Conservation (phyloP, 345 rosid genomes). For the Corymbia maculata region DNA sequence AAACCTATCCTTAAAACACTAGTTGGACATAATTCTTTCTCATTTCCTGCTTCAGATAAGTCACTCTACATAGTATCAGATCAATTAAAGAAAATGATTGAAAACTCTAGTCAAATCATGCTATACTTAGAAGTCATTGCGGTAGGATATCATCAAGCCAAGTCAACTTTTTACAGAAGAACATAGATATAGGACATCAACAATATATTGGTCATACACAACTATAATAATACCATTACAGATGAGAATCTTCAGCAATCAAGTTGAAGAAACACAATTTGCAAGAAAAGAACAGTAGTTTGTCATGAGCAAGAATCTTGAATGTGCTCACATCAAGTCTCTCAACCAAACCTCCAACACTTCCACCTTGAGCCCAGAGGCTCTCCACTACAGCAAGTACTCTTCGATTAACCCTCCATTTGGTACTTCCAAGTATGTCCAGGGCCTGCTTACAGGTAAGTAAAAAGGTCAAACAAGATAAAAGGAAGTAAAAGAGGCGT, state of each 20-base stretch:
- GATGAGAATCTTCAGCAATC: background rate
- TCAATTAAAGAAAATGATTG: background rate
- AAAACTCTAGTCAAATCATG: background rate
- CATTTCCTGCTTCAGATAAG: background rate
- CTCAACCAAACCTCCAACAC: conserved; percentile 77
- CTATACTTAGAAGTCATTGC: background rate
- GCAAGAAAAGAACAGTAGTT: background rate
- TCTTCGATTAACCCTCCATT: conserved; percentile 84
- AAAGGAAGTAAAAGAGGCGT: background rate
- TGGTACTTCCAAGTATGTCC: conserved; percentile 91
- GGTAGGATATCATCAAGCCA: background rate
- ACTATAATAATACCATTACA: background rate
- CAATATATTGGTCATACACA: background rate
- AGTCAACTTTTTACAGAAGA: background rate
- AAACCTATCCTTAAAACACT: background rate
- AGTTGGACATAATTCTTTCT: background rate
- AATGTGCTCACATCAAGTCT: conserved; percentile 65
- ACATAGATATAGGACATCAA: background rate
- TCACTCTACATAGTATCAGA: background rate
- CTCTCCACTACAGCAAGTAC: conserved; percentile 70
- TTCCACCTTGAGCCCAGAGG: conserved; percentile 90
- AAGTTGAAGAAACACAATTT: background rate
- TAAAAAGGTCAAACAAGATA: background rate
- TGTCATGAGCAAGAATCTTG: background rate
- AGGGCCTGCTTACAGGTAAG: conserved; percentile 46